These are phyloP conservation scores for Paradendryphiella salina DNA, from an alignment of 2,329 filamentous ascomycete genomes.

Conservation along the genomic window DNA sequence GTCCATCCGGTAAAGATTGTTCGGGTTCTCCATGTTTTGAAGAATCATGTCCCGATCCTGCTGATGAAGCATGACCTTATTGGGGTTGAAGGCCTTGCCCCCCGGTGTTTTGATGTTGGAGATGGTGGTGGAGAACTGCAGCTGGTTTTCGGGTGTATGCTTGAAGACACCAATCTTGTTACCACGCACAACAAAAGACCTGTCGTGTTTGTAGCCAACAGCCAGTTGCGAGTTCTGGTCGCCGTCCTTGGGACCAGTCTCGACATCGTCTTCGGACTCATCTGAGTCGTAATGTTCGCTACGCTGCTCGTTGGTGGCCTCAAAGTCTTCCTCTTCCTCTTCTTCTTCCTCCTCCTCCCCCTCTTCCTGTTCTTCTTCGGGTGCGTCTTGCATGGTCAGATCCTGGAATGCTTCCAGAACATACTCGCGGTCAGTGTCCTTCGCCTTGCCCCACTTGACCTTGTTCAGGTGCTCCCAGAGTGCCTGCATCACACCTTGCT, in stretches of 20 bases:
- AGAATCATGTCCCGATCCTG: slow-evolving; percentile 89
- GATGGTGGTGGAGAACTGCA: slow-evolving; percentile 96
- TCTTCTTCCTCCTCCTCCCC: slow-evolving; percentile 63
- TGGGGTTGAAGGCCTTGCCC: slow-evolving; percentile 82
- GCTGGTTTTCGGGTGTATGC: slow-evolving; percentile 86
- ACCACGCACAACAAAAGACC: slow-evolving; percentile 94
- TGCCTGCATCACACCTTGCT: slow-evolving; percentile 91
- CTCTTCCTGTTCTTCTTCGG: slow-evolving; percentile 58
- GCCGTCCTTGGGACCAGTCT: slow-evolving; percentile 69
- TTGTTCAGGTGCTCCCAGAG: slow-evolving; percentile 96
- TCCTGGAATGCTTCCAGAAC: slow-evolving; percentile 95
- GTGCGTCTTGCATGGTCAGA: slow-evolving; percentile 82
- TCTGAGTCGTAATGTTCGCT: slow-evolving; percentile 76
- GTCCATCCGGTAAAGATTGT: slow-evolving; percentile 96
- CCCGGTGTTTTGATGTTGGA: slow-evolving; percentile 89
- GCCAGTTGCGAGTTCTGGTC: slow-evolving; percentile 92
- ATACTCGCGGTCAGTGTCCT: slow-evolving; percentile 91
- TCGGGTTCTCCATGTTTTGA: slow-evolving; percentile 79
- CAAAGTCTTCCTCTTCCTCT: slow-evolving; percentile 57
- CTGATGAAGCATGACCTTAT: slow-evolving; percentile 94
- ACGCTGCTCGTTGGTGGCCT: slow-evolving; percentile 64
- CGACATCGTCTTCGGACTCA: slow-evolving; percentile 78
- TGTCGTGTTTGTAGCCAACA: slow-evolving; percentile 94
- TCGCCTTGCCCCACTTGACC: slow-evolving; percentile 89
- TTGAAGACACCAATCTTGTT: slow-evolving; percentile 99